Evolutionary conservation across 2,329 filamentous ascomycete species (phyloP), one percentile per base, ranked within the genome.

Genomic region (Chrysoporthe puriensis): DNA sequence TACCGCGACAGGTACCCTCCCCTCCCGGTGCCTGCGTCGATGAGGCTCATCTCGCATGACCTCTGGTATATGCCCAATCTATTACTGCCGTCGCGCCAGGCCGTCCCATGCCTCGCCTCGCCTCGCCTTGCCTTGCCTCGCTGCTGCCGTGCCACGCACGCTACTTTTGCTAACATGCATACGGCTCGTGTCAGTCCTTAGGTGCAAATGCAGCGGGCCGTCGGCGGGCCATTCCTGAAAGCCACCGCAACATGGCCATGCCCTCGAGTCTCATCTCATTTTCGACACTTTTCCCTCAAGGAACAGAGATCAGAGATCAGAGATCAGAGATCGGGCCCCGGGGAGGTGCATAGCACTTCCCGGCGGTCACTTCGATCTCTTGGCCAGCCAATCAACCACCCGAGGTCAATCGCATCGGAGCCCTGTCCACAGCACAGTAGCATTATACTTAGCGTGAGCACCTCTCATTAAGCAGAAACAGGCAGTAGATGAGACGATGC

Each of bases 101-200:
- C 36, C 36, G 1, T 40, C 6, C 36, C 36, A 40, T 40, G 36
- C 36, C 36, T 40, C 36, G 9, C 36, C 36, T 40, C 9, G 36
- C 36, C 36, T 40, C 36, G 36, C 36, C 36, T 40, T 40, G 36
- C 36, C 36, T 40, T 40, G 36, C 26, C 26, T 26, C 26, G 26
- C 56, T 50, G 46, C 62, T 61, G 43, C 57, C 42, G 68, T 56
- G 40, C 56, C 62, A 65, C 26, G 54, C 36, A 57, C 46, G 46
- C 46, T 48, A 16, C 46, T 5, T 46, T 18, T 48, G 46, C 46
- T 48, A n/a, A 3, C 46, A 18, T 7, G 46, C 18, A 8, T 18
- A 48, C n/a, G 46, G n/a, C 46, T 48, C 18, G 46, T 48, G 18
- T 46, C 8, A 8, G 18, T 48, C 46, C 18, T 48, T 21, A 18